Base-by-base conservation (phyloP, 768 basidiomycete species). In the Boletus reticulatus region DNA sequence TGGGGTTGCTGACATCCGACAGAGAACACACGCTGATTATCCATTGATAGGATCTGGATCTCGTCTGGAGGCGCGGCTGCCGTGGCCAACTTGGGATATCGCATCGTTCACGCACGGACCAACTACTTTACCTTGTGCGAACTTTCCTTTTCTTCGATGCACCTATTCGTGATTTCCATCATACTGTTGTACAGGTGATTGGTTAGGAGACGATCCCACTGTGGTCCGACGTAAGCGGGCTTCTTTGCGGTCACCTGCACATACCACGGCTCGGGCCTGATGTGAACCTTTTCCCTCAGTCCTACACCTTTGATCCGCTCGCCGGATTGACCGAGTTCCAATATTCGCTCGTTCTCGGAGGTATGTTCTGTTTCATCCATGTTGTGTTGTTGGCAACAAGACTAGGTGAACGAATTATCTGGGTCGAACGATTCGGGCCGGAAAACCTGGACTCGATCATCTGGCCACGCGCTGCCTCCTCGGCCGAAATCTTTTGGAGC, bases 401-500 rank as follows among this genome's bases (percentile, higher is more conserved):
- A 19, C 6, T 29, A 75, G 69, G 71, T 38, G 56, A 80, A 50
- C 70, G 74, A n/a, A 63, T 74, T 1, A 70, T 81, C 1, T 82
- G 78, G 79, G 62, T 72, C 5, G 80, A 81, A 56, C 79, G 80
- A 61, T 72, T 75, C 1, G 73, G 72, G 12, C 72, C 78, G 31
- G 62, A 67, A 34, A 80, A 75, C 49, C 57, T 81, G 16, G 80
- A 81, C 36, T 29, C 70, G 16, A 74, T 75, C 43, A 64, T 76
- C 0, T 84, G 82, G 82, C 82, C 78, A 0, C 72, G 78, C 17
- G 74, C 75, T 1, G 77, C 76, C 0, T 70, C 78, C 1, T 73
- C 77, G 0, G 80, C 78, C 1, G 83, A 84, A 63, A 64, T 83
- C 44, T 83, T 80, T 66, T 83, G 83, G 83, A 79, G 76, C 1